A percentile compares a stretch with the other conserved stretches of the same genome.
Conservation (phyloP, 441 rosid species). For the Adansonia madagascariensis region DNA sequence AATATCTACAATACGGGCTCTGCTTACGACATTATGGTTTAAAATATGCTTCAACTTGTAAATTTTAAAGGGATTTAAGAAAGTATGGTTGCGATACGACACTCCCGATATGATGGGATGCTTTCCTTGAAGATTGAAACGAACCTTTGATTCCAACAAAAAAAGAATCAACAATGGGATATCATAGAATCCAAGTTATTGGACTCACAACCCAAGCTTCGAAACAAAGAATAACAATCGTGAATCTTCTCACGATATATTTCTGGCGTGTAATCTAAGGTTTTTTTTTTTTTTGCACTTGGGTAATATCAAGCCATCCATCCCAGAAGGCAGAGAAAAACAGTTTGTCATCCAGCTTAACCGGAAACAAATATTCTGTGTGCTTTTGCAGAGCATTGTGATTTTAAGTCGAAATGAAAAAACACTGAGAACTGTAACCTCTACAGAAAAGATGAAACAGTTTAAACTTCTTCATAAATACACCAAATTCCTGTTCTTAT, state of each 20-base stretch:
- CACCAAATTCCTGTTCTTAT: conserved; percentile 7
- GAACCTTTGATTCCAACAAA: neutral
- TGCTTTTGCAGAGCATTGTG: neutral
- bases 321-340: neutral
- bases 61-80: no score
- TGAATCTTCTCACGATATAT: neutral
- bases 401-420: neutral
- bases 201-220: neutral
- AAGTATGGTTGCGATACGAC: no score
- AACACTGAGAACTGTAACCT: neutral
- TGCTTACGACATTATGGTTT: no score
- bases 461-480: conserved; percentile 16
- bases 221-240: neutral
- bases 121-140: no score
- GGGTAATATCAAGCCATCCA: neutral
- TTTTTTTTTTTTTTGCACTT: neutral
- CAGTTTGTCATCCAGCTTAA: neutral
- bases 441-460: neutral
- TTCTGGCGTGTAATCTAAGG: neutral
- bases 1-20: no score
- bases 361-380: neutral
- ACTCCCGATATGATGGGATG: no score
- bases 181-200: neutral
- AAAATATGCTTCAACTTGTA: no score
- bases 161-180: neutral